These are phyloP conservation scores for Xylaria sp. DNA, from an alignment of 2,329 filamentous ascomycete species.

Conservation along the genomic window DNA sequence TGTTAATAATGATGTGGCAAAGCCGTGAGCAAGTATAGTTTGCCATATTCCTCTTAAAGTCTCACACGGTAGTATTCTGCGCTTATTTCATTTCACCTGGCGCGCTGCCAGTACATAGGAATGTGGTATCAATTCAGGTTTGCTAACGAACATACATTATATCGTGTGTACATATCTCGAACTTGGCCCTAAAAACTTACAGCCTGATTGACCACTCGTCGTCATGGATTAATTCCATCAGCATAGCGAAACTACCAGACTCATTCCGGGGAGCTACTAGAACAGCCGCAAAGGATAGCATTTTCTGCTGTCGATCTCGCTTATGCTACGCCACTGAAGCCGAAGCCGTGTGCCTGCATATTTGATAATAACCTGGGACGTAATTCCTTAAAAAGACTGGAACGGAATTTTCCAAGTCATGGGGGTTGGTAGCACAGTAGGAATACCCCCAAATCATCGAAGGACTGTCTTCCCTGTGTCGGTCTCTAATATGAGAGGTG, in stretches of 20 bases:
- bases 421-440: slow-evolving; percentile 13
- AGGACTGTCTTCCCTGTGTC: background rate
- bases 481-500: background rate
- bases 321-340: slow-evolving; percentile 6
- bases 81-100: background rate
- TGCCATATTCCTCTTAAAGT: background rate
- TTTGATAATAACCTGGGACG: background rate
- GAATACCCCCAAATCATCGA: background rate
- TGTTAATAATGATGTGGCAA: background rate
- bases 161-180: background rate
- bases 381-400: slow-evolving; percentile 8
- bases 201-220: background rate
- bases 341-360: slow-evolving; percentile 10
- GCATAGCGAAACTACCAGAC: background rate
- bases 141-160: background rate
- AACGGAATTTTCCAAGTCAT: background rate
- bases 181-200: background rate
- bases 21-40: background rate
- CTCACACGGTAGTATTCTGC: background rate
- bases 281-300: background rate
- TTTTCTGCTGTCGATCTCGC: background rate
- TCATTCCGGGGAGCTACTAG: slow-evolving; percentile 13
- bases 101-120: background rate
- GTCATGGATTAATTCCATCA: background rate
- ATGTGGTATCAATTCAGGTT: background rate